Percentiles rank a stretch among this genome's conserved stretches.
Conservation (phyloP, 2,329 filamentous ascomycete genomes). For the Colletotrichum spinosum region DNA sequence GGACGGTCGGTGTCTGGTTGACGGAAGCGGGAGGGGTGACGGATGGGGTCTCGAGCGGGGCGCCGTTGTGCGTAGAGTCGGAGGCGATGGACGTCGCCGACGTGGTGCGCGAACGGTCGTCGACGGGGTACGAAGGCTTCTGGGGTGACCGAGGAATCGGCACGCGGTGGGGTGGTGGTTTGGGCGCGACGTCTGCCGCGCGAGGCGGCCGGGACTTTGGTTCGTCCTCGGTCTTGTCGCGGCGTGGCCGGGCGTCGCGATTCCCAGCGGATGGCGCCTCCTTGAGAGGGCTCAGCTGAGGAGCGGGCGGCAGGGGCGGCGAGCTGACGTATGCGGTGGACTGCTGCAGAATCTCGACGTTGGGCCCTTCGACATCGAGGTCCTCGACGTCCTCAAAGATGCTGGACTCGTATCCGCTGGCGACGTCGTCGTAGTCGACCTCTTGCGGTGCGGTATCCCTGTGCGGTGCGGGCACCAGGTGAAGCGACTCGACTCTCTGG, state of each 20-base stretch:
- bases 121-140: constrained; percentile 39
- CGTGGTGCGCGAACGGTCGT: constrained; percentile 35
- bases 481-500: constrained; percentile 50
- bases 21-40: constrained; percentile 24
- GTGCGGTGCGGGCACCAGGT: constrained; percentile 52
- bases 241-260: constrained; percentile 38
- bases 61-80: constrained; percentile 42
- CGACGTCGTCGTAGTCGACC: constrained; percentile 41
- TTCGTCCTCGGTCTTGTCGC: constrained; percentile 55
- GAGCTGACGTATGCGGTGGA: constrained; percentile 57
- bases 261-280: constrained; percentile 57
- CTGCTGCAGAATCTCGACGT: constrained; percentile 58
- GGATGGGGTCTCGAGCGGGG: constrained; percentile 37
- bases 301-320: constrained; percentile 59
- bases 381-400: constrained; percentile 61
- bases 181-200: constrained; percentile 44
- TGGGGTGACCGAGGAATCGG: constrained; percentile 45
- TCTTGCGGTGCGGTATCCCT: neutral
- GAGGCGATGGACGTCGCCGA: constrained; percentile 38
- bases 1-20: constrained; percentile 21
- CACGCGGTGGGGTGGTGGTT: constrained; percentile 48
- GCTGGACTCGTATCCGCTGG: constrained; percentile 54
- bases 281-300: constrained; percentile 63
- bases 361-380: constrained; percentile 54
- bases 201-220: constrained; percentile 59